Evolutionary conservation across 176 grass and related monocot species (phyloP).

Genomic region (Paspalum notatum): DNA sequence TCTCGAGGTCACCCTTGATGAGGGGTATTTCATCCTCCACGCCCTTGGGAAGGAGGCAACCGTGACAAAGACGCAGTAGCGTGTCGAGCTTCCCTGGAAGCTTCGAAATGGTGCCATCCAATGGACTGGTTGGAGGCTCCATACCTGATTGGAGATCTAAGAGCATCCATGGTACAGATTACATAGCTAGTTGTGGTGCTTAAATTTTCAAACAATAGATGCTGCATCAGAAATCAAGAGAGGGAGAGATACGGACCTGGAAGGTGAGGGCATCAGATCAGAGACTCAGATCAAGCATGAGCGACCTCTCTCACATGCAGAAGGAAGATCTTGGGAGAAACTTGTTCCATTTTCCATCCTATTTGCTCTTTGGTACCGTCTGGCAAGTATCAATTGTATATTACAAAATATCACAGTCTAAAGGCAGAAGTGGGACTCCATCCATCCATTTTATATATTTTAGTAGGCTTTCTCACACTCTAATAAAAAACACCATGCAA

Average conservation of each 20-base stretch:
- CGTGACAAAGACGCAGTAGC: neutral
- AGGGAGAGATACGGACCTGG: neutral
- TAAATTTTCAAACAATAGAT: neutral
- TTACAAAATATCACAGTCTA: no score
- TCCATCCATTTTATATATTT: no score
- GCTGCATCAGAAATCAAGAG: neutral
- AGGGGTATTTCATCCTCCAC: neutral
- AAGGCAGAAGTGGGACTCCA: no score
- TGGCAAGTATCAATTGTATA: no score
- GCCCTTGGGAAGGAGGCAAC: conserved; percentile 17
- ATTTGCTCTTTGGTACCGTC: no score
- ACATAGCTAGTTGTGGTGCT: neutral
- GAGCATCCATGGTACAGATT: neutral
- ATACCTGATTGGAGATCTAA: neutral
- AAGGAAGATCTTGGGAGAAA: neutral
- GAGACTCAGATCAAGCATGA: neutral
- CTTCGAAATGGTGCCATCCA: neutral
- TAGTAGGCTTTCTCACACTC: no score
- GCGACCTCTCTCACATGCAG: neutral
- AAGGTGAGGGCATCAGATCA: neutral
- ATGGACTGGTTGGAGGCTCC: neutral
- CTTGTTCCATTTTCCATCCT: neutral
- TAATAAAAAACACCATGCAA: no score
- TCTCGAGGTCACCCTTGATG: conserved; percentile 10
- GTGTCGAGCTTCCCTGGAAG: conserved; percentile 7